Percentiles rank a stretch among this genome's conserved stretches.
These are phyloP conservation scores for Acer campestre DNA, from an alignment of 345 rosid species.

Conservation along the genomic window DNA sequence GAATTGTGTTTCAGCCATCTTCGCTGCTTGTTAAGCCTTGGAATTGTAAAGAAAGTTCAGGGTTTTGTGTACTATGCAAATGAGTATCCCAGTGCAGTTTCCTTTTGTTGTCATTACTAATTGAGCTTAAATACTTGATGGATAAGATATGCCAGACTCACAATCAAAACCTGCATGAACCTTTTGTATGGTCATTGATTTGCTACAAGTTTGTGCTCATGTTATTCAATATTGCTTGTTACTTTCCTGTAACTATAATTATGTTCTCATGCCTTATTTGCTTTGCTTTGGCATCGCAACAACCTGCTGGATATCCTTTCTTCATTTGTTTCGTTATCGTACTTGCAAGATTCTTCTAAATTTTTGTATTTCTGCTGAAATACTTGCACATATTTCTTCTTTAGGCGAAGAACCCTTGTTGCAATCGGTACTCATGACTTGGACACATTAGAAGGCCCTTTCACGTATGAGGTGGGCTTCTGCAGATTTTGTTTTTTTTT, in stretches of 20 bases:
- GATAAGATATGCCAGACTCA: background rate
- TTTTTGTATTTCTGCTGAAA: background rate
- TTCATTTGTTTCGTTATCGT: background rate
- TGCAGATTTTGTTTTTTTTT: background rate
- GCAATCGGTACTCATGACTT: slow-evolving; percentile 98
- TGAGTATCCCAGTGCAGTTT: background rate
- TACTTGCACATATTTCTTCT: slow-evolving; percentile 20
- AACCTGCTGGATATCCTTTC: background rate
- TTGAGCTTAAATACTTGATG: background rate
- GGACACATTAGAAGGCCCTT: slow-evolving; percentile 85
- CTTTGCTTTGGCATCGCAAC: background rate
- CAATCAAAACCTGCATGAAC: background rate
- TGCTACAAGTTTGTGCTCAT: background rate
- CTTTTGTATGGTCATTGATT: background rate
- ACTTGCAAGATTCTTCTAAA: background rate
- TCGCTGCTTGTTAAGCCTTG: background rate
- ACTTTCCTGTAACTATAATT: background rate
- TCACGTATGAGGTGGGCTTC: slow-evolving; percentile 83
- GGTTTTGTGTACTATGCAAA: too few relatives aligned
- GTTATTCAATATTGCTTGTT: background rate
- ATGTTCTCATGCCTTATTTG: background rate
- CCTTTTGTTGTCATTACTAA: background rate
- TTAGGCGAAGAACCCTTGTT: slow-evolving; percentile 82
- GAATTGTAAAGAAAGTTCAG: background rate
- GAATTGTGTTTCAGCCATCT: background rate